These are phyloP conservation scores for Raddia distichophylla DNA, from an alignment of 176 grass and related monocot species.

Conservation along the genomic window DNA sequence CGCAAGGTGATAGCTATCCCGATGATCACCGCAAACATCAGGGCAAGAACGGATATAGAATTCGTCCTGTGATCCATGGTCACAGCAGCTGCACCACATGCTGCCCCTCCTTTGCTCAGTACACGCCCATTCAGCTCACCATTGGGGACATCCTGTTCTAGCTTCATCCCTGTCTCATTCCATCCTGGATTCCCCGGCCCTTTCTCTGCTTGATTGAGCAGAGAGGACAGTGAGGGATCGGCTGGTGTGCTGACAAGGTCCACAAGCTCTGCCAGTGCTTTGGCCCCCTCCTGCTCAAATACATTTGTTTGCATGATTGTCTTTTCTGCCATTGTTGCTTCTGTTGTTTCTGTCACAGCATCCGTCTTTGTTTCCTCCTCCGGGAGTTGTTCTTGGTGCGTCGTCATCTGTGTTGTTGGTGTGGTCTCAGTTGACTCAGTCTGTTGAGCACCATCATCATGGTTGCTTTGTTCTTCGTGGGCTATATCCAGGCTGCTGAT, in stretches of 20 bases:
- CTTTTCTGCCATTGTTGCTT: neutral
- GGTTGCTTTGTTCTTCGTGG: constrained; percentile 19
- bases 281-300: constrained; percentile 28
- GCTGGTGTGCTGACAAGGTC: neutral
- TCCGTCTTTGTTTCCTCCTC: constrained; percentile 26
- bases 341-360: neutral
- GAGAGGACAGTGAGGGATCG: constrained; percentile 1
- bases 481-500: neutral
- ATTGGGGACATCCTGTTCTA: constrained; percentile 29
- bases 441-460: constrained; percentile 1
- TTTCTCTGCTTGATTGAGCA: constrained; percentile 28
- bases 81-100: constrained; percentile 4
- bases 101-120: constrained; percentile 3
- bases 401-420: neutral
- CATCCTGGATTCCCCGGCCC: neutral
- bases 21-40: constrained; percentile 37
- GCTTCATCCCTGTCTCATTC: constrained; percentile 45
- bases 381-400: constrained; percentile 18
- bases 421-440: constrained; percentile 29
- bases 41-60: constrained; percentile 39
- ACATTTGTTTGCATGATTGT: neutral
- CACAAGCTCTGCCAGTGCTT: neutral
- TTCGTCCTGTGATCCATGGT: constrained; percentile 17
- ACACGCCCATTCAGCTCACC: neutral
- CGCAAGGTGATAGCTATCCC: constrained; percentile 28